These are phyloP conservation scores for Schwanniomyces etchellsii DNA, from an alignment of 1,139 yeast species.

Conservation along the genomic window DNA sequence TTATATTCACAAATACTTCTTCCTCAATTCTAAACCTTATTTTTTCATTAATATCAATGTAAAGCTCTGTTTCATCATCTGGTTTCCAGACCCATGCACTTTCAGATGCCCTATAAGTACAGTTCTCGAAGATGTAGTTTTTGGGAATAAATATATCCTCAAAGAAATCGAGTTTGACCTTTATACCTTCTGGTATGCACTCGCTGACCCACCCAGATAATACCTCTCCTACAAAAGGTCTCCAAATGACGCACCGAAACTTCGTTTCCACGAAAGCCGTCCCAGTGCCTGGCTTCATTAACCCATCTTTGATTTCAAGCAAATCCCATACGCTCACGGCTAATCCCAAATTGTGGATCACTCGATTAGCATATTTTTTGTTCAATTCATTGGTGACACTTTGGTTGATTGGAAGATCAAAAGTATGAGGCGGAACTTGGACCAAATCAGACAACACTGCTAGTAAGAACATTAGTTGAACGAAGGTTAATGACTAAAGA, in stretches of 20 bases:
- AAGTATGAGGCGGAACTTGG: slow-evolving; percentile 82
- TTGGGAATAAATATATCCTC: slow-evolving; percentile 90
- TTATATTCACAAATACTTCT: slow-evolving; percentile 76
- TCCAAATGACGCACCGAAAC: slow-evolving; percentile 76
- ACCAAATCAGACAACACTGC: slow-evolving; percentile 77
- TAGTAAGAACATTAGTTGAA: slow-evolving; percentile 70
- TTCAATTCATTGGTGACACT: slow-evolving; percentile 80
- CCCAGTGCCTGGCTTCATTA: slow-evolving; percentile 94
- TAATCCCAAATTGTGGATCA: slow-evolving; percentile 77
- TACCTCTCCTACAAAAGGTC: slow-evolving; percentile 94
- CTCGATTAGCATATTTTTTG: slow-evolving; percentile 77
- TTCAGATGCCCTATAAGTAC: slow-evolving; percentile 65
- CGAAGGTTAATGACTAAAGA: neutral
- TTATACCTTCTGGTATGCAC: slow-evolving; percentile 81
- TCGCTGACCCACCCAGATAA: slow-evolving; percentile 90
- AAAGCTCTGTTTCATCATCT: slow-evolving; percentile 68
- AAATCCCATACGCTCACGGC: slow-evolving; percentile 84
- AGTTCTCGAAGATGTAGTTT: slow-evolving; percentile 71
- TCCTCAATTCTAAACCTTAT: slow-evolving; percentile 87
- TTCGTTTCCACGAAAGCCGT: slow-evolving; percentile 72
- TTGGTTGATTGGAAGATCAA: slow-evolving; percentile 62
- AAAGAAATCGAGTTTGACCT: slow-evolving; percentile 78
- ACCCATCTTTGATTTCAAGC: slow-evolving; percentile 74
- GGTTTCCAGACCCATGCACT: slow-evolving; percentile 94
- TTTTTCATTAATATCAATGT: slow-evolving; percentile 83